phyloP scores from a whole-genome alignment of 2,329 filamentous ascomycete species.

The Cytospora schulzeri region DNA sequence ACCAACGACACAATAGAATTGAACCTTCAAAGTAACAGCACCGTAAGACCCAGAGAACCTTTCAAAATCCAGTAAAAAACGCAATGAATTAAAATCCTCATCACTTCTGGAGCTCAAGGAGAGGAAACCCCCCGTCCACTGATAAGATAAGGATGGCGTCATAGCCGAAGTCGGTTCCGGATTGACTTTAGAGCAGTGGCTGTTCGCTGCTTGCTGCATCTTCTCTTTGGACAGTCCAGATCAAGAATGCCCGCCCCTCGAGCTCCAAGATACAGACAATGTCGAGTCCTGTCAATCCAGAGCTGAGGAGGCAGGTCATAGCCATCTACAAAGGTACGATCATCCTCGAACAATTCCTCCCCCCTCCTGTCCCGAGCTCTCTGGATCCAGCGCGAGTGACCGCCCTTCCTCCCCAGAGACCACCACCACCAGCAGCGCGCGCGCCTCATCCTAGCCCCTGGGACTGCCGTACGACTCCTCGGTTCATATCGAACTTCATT shows the following conservation, averaged over 20 bases:
- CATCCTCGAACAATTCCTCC: neutral
- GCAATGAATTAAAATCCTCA: neutral
- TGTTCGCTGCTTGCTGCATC: neutral
- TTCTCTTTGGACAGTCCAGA: neutral
- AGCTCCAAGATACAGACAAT: slow-evolving; percentile 28
- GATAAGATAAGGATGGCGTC: slow-evolving; percentile 30
- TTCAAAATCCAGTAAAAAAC: neutral
- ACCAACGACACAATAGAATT: neutral
- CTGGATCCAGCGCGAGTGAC: no score
- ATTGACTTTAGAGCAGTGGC: neutral
- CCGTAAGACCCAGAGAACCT: neutral
- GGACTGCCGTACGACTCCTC: neutral
- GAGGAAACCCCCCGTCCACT: neutral
- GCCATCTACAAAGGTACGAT: slow-evolving; percentile 80
- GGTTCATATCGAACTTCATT: no score
- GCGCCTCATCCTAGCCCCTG: neutral
- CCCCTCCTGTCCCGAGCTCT: neutral
- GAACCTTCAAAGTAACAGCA: neutral
- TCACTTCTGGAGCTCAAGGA: neutral
- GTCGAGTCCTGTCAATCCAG: slow-evolving; percentile 46
- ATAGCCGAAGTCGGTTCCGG: slow-evolving; percentile 27
- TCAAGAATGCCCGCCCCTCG: slow-evolving; percentile 3
- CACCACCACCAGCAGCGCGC: neutral
- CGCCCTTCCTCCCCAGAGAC: no score
- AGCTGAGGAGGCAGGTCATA: slow-evolving; percentile 77